Conservation (phyloP, 345 rosid genomes). For the Punica granatum region DNA sequence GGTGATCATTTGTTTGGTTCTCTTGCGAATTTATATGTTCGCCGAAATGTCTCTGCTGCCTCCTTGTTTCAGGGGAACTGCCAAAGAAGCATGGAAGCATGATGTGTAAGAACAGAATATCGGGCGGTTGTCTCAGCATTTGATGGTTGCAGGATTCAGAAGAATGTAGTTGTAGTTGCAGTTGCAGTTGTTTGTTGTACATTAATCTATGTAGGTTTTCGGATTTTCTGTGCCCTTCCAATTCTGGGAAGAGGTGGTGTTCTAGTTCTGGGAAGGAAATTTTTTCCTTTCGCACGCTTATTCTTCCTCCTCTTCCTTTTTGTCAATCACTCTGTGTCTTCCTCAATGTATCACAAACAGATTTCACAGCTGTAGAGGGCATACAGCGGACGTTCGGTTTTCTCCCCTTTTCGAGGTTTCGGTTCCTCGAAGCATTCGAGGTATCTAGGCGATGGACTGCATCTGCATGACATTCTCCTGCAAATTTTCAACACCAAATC, state of each 20-base stretch:
- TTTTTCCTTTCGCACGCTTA: not conserved
- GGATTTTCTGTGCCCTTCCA: not conserved
- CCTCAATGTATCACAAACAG: not conserved
- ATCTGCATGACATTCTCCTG: not conserved
- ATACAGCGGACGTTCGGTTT: not conserved
- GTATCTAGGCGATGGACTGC: not conserved
- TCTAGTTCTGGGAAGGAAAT: too few relatives aligned
- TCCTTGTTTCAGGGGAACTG: not conserved
- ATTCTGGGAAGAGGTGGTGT: too few relatives aligned
- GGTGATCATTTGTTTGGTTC: too few relatives aligned
- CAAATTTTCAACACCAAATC: not conserved
- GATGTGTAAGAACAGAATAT: not conserved
- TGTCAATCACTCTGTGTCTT: too few relatives aligned
- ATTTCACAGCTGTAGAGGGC: not conserved
- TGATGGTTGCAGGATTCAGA: not conserved
- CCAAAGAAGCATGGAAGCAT: not conserved
- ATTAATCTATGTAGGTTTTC: too few relatives aligned
- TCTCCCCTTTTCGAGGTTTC: not conserved
- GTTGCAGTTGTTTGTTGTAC: not conserved
- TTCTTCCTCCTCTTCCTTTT: too few relatives aligned
- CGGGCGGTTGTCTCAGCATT: not conserved
- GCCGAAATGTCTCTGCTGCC: not conserved
- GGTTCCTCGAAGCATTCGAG: not conserved
- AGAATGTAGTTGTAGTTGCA: not conserved
- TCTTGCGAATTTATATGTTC: too few relatives aligned